Percentiles rank a stretch among this genome's conserved stretches.
phyloP scores from a whole-genome alignment of 2,329 filamentous ascomycete genomes.

The Pseudogymnoascus sp. region DNA sequence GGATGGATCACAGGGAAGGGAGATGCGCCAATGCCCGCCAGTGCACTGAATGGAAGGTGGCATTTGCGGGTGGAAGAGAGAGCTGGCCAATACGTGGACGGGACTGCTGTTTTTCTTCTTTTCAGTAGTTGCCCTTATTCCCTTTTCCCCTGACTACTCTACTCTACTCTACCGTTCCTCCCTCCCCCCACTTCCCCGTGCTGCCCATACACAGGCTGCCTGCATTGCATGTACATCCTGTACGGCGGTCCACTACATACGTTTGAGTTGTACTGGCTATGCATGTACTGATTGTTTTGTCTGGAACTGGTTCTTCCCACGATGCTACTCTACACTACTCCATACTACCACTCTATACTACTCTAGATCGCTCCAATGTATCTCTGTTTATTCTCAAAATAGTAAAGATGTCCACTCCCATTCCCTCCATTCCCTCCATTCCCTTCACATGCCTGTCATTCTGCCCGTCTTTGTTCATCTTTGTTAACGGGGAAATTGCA shows the following conservation, averaged over 20 bases:
- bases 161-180: no score
- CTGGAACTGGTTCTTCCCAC: background rate
- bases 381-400: background rate
- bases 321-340: background rate
- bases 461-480: background rate
- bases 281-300: background rate
- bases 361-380: background rate
- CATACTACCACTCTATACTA: background rate
- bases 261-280: background rate
- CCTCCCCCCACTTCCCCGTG: background rate
- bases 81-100: background rate
- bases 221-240: slow-evolving; percentile 4
- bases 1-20: no score
- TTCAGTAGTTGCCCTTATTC: background rate
- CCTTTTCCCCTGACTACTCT: background rate
- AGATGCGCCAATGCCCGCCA: background rate
- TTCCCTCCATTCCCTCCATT: background rate
- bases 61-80: background rate
- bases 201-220: background rate
- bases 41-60: background rate
- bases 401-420: background rate
- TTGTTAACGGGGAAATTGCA: slow-evolving; percentile 7
- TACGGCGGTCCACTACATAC: background rate
- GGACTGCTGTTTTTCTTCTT: background rate
- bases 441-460: background rate